Percentiles rank a stretch among this genome's conserved stretches.
phyloP scores from a whole-genome alignment of 371 early-diverging fungal genomes.

The Zopfochytrium polystomum region DNA sequence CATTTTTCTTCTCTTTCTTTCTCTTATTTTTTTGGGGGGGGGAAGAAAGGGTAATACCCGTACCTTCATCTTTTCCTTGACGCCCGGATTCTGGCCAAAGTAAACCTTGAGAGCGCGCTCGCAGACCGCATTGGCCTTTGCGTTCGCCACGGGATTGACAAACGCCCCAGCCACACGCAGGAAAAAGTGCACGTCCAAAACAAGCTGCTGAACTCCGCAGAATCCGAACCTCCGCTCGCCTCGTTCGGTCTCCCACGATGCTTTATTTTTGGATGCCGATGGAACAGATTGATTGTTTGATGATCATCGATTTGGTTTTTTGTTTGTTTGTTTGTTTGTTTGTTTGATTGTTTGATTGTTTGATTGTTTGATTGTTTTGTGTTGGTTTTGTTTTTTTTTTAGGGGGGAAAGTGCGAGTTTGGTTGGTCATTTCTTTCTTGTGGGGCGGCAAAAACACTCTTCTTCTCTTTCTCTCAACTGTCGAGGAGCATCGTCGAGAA shows the following conservation, averaged over 20 bases:
- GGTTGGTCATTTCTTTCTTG: no score
- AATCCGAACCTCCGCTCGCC: conserved; percentile 51
- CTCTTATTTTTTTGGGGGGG: no score
- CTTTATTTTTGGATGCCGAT: background rate
- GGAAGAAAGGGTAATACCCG: conserved; percentile 1
- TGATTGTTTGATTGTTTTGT: no score
- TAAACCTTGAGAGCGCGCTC: conserved; percentile 59
- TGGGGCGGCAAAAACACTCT: no score
- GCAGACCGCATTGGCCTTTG: conserved; percentile 59
- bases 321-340: background rate
- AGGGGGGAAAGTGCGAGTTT: no score
- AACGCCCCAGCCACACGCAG: conserved; percentile 52
- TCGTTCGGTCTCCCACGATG: conserved; percentile 28
- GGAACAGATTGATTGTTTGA: background rate
- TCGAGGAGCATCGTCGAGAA: no score
- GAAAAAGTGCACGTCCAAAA: conserved; percentile 68
- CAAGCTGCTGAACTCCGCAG: conserved; percentile 63
- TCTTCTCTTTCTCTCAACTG: no score
- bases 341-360: no score
- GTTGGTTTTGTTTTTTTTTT: no score
- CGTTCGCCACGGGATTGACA: conserved; percentile 52
- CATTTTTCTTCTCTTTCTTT: no score
- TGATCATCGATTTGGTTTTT: no score
- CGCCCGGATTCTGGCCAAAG: conserved; percentile 42
- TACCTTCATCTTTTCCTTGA: conserved; percentile 35